These are phyloP conservation scores for Zygotorulaspora chibaensis DNA, from an alignment of 805 yeast genomes.

Conservation along the genomic window DNA sequence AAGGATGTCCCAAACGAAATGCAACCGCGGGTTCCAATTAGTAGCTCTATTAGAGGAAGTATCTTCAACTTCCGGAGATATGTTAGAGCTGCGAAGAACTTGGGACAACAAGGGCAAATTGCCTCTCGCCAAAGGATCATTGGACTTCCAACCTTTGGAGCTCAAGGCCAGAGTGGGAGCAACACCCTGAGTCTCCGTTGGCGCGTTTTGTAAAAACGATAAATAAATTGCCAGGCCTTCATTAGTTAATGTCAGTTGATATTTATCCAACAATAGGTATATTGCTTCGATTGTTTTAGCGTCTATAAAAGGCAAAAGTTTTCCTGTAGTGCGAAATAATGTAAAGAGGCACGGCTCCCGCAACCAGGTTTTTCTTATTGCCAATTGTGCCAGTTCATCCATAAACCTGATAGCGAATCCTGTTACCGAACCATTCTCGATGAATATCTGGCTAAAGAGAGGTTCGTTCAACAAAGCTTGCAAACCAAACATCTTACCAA, in stretches of 20 bases:
- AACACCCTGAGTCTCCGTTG: conserved; percentile 3
- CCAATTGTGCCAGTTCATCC: conserved; percentile 49
- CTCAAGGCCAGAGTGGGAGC: conserved; percentile 14
- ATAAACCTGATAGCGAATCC: conserved; percentile 41
- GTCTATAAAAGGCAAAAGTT: conserved; percentile 23
- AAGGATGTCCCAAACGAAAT: conserved; percentile 69
- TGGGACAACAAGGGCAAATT: conserved; percentile 59
- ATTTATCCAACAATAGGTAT: conserved; percentile 45
- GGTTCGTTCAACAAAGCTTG: conserved; percentile 65
- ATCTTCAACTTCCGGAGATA: conserved; percentile 25
- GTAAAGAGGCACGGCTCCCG: conserved; percentile 77
- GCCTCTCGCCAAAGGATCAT: conserved; percentile 69
- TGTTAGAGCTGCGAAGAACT: conserved; percentile 54
- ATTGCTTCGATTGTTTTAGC: conserved; percentile 25
- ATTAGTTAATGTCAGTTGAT: conserved; percentile 57
- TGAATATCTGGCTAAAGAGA: conserved; percentile 30
- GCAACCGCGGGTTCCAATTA: conserved; percentile 70
- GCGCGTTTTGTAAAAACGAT: conserved; percentile 15
- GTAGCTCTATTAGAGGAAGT: conserved; percentile 50
- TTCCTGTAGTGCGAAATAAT: conserved; percentile 50
- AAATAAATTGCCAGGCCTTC: conserved; percentile 79
- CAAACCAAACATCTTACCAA: conserved; percentile 82
- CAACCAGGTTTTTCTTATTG: conserved; percentile 73
- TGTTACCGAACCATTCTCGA: conserved; percentile 26
- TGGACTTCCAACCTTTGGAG: conserved; percentile 54